Evolutionary conservation across 768 basidiomycete genomes (phyloP).

Genomic region (Pleurotus tuber-regium): DNA sequence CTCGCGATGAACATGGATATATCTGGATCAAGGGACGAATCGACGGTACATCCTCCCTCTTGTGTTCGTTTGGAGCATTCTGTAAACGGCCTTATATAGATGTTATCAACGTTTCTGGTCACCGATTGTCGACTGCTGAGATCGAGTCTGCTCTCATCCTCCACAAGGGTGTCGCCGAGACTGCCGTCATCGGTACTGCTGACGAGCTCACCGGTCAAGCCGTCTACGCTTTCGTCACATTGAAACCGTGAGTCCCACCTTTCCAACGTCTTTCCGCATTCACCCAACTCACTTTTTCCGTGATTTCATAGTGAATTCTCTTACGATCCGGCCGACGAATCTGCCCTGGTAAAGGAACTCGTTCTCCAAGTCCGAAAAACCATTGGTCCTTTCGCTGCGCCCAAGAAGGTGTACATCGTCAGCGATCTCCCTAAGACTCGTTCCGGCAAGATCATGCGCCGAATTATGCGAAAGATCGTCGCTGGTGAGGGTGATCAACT

Average conservation of each 20-base stretch:
- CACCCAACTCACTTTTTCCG: background rate
- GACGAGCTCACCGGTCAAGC: conserved; percentile 93
- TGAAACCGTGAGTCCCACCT: conserved; percentile 75
- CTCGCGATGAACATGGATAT: conserved; percentile 92
- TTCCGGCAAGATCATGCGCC: conserved; percentile 96
- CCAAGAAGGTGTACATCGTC: conserved; percentile 88
- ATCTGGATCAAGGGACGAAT: conserved; percentile 99
- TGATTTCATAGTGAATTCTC: conserved; percentile 65
- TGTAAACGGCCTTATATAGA: conserved; percentile 40
- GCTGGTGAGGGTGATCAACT: conserved; percentile 93
- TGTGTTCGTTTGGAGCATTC: background rate
- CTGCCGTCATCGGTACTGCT: conserved; percentile 84
- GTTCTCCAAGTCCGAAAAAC: conserved; percentile 94
- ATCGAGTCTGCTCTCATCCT: conserved; percentile 96
- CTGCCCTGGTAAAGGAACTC: conserved; percentile 78
- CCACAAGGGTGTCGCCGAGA: conserved; percentile 95
- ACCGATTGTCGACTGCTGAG: conserved; percentile 95
- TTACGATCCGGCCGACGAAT: conserved; percentile 69
- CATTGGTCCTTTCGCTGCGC: conserved; percentile 96
- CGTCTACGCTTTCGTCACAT: conserved; percentile 90
- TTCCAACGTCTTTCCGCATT: background rate
- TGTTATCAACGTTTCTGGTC: conserved; percentile 98
- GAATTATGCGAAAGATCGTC: conserved; percentile 95
- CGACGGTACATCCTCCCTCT: conserved; percentile 56
- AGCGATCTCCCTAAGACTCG: conserved; percentile 91